phyloP scores from a whole-genome alignment of 495 filamentous ascomycete species.

The Baudoinia panamericana region DNA sequence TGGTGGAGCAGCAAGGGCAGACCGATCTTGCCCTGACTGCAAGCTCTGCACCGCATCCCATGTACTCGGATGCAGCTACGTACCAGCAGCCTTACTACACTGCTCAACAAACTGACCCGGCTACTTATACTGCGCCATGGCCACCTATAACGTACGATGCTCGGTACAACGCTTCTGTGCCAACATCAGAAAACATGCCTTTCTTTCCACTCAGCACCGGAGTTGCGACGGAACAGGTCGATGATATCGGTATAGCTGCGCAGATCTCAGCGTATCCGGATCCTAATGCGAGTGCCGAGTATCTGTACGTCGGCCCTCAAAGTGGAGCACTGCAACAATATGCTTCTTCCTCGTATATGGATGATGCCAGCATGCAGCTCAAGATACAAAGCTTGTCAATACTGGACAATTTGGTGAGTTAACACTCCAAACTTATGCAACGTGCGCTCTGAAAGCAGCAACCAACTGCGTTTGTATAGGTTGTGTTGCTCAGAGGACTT shows the following conservation, averaged over 20 bases:
- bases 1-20: no score
- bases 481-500: no score
- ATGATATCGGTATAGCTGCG: neutral
- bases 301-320: slow-evolving; percentile 1
- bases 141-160: neutral
- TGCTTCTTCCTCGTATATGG: slow-evolving; percentile 2
- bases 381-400: slow-evolving; percentile 59
- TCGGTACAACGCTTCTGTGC: neutral
- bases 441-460: no score
- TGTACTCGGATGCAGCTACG: slow-evolving; percentile 4
- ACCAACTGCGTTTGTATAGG: no score
- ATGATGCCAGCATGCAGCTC: slow-evolving; percentile 44
- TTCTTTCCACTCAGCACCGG: neutral
- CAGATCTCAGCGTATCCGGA: slow-evolving; percentile 2
- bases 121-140: slow-evolving; percentile 9
- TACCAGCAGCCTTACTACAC: slow-evolving; percentile 10
- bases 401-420: slow-evolving; percentile 54
- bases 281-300: neutral
- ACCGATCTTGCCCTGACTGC: no score
- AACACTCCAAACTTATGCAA: no score
- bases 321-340: neutral
- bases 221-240: neutral
- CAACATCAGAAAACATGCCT: slow-evolving; percentile 1
- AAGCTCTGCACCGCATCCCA: no score
- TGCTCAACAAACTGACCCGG: slow-evolving; percentile 9